Evolutionary conservation across 2,329 filamentous ascomycete species (phyloP).

Genomic region (Celoporthe dispersa): DNA sequence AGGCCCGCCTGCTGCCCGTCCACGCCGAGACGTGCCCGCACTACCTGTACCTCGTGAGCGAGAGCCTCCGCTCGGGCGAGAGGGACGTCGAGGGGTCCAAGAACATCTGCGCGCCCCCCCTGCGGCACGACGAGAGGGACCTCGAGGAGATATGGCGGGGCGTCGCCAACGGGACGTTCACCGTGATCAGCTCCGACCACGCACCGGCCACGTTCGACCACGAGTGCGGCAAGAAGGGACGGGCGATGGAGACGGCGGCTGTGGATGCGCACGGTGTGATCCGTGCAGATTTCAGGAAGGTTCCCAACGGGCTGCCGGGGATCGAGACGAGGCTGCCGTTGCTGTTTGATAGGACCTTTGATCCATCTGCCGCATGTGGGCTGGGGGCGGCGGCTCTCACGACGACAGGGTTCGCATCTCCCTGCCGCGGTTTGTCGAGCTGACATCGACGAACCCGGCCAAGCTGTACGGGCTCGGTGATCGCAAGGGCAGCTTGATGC

Average conservation of each 20-base stretch:
- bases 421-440: slow-evolving; percentile 56
- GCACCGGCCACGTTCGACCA: slow-evolving; percentile 55
- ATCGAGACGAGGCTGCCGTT: slow-evolving; percentile 61
- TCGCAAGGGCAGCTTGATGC: slow-evolving; percentile 53
- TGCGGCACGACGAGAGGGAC: slow-evolving; percentile 49
- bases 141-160: slow-evolving; percentile 56
- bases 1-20: slow-evolving; percentile 54
- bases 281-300: slow-evolving; percentile 51
- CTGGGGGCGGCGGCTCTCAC: slow-evolving; percentile 34
- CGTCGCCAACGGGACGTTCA: slow-evolving; percentile 58
- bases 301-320: slow-evolving; percentile 62
- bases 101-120: slow-evolving; percentile 57
- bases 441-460: slow-evolving; percentile 59
- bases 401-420: slow-evolving; percentile 41
- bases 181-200: slow-evolving; percentile 55
- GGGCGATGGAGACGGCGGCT: slow-evolving; percentile 33
- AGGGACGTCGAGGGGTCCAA: slow-evolving; percentile 55
- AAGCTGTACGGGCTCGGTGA: slow-evolving; percentile 62
- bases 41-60: slow-evolving; percentile 59
- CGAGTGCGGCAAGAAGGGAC: slow-evolving; percentile 36
- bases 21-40: slow-evolving; percentile 64
- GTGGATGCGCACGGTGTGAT: slow-evolving; percentile 32
- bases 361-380: background rate
- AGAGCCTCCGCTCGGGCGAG: slow-evolving; percentile 36
- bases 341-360: slow-evolving; percentile 38